Base-by-base conservation (phyloP, 768 basidiomycete species). In the Lactarius hengduanensis region DNA sequence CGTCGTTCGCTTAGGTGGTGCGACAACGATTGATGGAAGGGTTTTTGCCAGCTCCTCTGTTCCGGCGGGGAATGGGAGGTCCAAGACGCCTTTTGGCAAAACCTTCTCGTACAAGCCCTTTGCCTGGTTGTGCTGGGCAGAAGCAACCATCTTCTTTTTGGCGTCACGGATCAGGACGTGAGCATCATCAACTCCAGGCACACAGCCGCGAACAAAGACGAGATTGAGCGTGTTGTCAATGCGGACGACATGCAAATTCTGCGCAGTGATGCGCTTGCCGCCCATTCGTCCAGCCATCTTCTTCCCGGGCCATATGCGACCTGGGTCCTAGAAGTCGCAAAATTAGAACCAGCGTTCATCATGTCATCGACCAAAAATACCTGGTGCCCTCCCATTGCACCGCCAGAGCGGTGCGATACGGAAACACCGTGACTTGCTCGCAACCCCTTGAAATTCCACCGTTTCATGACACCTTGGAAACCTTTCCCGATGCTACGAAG, bases 271-370 rank as follows among this genome's bases (percentile, higher is more conserved):
- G 47, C 88, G 87, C 69, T 86, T 82, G 63, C 87, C 90, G 59
- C 97, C 97, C 82, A 98, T 88, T 28, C 88, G 89, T 40, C 97
- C 97, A 11, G 96, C 87, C 96, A 97, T 98, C 81, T 98, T 98
- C 80, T 95, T 97, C 43, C 97, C 97, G 4, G 97, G 97, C 79
- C 92, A 94, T 6, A 98, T 83, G 72, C 97, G 88, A 57, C 97
- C 97, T 30, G 97, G 96, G 73, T 97, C 95, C 95, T 98, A 67
- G 18, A 61, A 11, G 53, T 67, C 57, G 50, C 65, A 58, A 43
- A 72, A 66, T 30, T 60, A 41, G 60, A 34, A 54, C 57, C 59
- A 11, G 54, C 47, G 47, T 26, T 61, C 20, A 61, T 26, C 41
- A 18, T 28, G 11, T 40, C 5, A 61, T 18, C 22, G 57, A 34